Conservation (phyloP, 257 asterid species). For the Cordia subcordata region DNA sequence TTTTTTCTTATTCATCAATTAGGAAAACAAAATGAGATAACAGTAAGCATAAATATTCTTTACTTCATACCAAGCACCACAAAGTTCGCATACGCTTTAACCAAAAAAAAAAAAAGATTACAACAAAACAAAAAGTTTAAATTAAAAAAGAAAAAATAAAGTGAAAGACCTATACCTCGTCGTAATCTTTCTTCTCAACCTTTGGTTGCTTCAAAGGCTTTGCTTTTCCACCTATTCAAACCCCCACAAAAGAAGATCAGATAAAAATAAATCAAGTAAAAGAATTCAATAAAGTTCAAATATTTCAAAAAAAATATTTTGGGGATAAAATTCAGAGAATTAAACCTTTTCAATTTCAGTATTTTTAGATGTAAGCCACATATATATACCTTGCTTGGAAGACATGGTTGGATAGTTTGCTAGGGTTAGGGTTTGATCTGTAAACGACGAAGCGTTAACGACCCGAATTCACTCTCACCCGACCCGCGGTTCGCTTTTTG, state of each 20-base stretch:
- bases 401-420: constrained; percentile 19
- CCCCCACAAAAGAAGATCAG: background rate
- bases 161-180: constrained; percentile 16
- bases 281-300: background rate
- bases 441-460: background rate
- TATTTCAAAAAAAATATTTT: background rate
- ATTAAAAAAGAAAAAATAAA: background rate
- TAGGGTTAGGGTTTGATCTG: constrained; percentile 17
- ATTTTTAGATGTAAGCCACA: background rate
- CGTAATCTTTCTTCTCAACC: constrained; percentile 30
- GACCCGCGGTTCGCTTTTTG: background rate
- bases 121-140: no score
- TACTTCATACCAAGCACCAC: no score
- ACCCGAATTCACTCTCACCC: constrained; percentile 1
- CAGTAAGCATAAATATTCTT: no score
- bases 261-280: background rate
- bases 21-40: no score
- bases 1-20: no score
- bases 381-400: constrained; percentile 36
- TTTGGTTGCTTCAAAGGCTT: constrained; percentile 41
- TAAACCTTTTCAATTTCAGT: no score
- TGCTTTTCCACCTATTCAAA: constrained; percentile 30
- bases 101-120: no score
- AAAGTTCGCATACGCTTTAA: no score
- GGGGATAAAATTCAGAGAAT: no score